Base-by-base conservation (phyloP, 2,329 filamentous ascomycete species). In the Fusarium phyllophilum region DNA sequence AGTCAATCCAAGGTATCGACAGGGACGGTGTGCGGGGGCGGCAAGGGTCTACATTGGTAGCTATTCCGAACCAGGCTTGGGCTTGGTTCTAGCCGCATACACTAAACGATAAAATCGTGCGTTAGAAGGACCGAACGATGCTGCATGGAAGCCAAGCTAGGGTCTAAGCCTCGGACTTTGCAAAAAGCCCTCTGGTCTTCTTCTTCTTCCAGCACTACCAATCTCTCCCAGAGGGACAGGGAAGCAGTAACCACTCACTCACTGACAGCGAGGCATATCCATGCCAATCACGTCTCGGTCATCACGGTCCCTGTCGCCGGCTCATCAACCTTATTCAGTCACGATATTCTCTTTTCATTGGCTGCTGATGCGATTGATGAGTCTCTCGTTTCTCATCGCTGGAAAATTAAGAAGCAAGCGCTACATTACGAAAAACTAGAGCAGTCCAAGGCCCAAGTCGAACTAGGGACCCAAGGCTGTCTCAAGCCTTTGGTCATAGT, bases 41-140 rank as follows among this genome's bases (percentile, higher is more conserved):
- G 51, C 70, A 74, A 51, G 72, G 60, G 60, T 70, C 57, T 39
- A 51, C 49, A 66, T 70, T 67, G 62, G 66, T 66, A 75, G 42
- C 66, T 33, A 65, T 73, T 72, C 73, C 68, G 64, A 76, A 63
- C 72, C 68, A 76, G 64, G 65, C 69, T 61, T 55, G 58, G 55
- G 61, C 55, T 62, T 68, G 66, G 24, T 63, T 63, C 68, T 65
- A 75, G 66, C 63, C 68, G 62, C 67, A 70, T 68, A 54, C 71
- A 66, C 76, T 76, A 78, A 71, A 68, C 64, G 63, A 61, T 75
- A 66, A 59, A 76, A 78, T 78, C 76, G 76, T 76, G 76, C 75
- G 74, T 78, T 78, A 78, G 76, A 78, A 78, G 76, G 76, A 78
- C 76, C 76, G 76, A 78, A 71, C 76, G 76, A 78, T 73, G 74